Conservation (phyloP, 495 filamentous ascomycete species). For the Neurospora terricola region DNA sequence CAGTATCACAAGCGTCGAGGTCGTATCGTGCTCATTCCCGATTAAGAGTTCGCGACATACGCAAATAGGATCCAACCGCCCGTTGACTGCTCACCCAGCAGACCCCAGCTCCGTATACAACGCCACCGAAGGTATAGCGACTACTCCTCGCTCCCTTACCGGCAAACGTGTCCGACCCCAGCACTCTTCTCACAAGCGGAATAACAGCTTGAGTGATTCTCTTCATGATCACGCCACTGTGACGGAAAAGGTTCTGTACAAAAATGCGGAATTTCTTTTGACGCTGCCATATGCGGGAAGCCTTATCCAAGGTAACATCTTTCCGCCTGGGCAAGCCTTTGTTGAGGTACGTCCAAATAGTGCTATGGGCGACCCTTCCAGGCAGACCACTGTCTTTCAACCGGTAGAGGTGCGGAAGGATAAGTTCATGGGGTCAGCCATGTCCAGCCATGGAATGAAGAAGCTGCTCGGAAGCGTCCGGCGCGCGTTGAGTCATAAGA, state of each 20-base stretch:
- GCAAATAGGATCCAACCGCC: constrained; percentile 31
- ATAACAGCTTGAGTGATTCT: constrained; percentile 67
- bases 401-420: constrained; percentile 26
- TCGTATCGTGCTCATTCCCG: constrained; percentile 77
- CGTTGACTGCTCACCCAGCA: constrained; percentile 55
- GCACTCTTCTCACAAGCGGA: constrained; percentile 38
- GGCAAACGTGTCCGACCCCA: constrained; percentile 40
- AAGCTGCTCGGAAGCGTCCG: constrained; percentile 81
- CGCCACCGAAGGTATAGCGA: constrained; percentile 35
- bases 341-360: constrained; percentile 58
- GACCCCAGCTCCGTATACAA: constrained; percentile 40
- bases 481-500: constrained; percentile 70
- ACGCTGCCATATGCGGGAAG: constrained; percentile 66
- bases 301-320: constrained; percentile 71
- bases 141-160: constrained; percentile 41
- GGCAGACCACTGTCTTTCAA: constrained; percentile 42
- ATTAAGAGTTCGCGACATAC: constrained; percentile 45
- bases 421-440: constrained; percentile 35
- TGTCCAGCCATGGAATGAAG: constrained; percentile 60
- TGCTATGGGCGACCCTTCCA: constrained; percentile 25
- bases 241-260: constrained; percentile 37
- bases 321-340: constrained; percentile 66
- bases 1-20: constrained; percentile 47
- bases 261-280: constrained; percentile 47
- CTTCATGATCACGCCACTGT: constrained; percentile 58